phyloP scores from a whole-genome alignment of 768 basidiomycete genomes.

The Sutorius australiensis region DNA sequence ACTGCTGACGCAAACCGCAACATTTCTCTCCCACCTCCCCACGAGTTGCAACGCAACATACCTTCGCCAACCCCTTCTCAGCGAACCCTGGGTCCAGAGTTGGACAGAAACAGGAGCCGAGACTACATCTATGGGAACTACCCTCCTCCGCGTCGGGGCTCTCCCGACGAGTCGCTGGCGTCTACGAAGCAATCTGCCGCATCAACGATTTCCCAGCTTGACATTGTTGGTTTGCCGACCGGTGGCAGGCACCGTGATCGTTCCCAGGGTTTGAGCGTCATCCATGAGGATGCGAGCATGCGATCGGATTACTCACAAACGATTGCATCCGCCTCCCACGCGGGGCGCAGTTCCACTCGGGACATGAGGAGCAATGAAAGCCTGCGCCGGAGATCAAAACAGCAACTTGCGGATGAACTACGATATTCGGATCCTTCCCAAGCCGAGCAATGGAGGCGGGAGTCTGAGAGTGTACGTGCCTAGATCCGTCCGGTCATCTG shows the following conservation, averaged over 20 bases:
- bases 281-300: slow-evolving; percentile 31
- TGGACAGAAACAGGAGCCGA: slow-evolving; percentile 20
- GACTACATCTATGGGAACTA: slow-evolving; percentile 25
- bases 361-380: slow-evolving; percentile 20
- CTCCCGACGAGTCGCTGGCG: slow-evolving; percentile 29
- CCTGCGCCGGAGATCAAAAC: slow-evolving; percentile 18
- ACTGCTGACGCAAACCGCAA: slow-evolving; percentile 35
- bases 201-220: slow-evolving; percentile 33
- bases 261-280: slow-evolving; percentile 25
- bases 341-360: slow-evolving; percentile 10
- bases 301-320: slow-evolving; percentile 27
- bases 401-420: slow-evolving; percentile 33
- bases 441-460: slow-evolving; percentile 31
- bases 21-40: slow-evolving; percentile 49
- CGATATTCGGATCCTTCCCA: slow-evolving; percentile 33
- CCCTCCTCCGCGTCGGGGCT: slow-evolving; percentile 17
- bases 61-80: slow-evolving; percentile 30
- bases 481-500: neutral
- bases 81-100: slow-evolving; percentile 13
- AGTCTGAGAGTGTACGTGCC: slow-evolving; percentile 18
- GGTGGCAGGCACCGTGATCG: slow-evolving; percentile 20
- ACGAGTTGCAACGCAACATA: slow-evolving; percentile 37
- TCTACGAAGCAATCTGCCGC: slow-evolving; percentile 28
- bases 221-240: slow-evolving; percentile 27
- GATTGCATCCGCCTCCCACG: slow-evolving; percentile 16